Conservation (phyloP, 352 stramenopile genomes). For the Globisporangium heterothallicum region DNA sequence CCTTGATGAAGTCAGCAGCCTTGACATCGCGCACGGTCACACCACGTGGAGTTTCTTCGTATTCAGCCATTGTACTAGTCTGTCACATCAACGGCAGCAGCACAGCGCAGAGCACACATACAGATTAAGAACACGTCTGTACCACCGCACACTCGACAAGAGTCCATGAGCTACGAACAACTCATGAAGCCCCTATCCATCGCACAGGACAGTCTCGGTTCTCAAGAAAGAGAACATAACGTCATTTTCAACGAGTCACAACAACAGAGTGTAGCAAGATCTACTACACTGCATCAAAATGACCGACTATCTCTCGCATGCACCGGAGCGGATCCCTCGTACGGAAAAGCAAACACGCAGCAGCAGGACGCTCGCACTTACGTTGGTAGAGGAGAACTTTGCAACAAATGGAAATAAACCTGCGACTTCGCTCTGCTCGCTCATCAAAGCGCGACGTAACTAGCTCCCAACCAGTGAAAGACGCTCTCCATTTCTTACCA, state of each 20-base stretch:
- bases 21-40: slow-evolving; percentile 97
- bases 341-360: slow-evolving; percentile 12
- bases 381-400: slow-evolving; percentile 84
- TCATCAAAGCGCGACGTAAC: slow-evolving; percentile 4
- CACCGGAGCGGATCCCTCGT: too few relatives aligned
- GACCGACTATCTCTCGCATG: neutral
- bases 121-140: slow-evolving; percentile 90
- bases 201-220: slow-evolving; percentile 89
- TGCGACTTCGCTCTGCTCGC: neutral
- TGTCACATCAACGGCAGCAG: slow-evolving; percentile 12
- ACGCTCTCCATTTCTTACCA: slow-evolving; percentile 11
- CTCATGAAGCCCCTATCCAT: slow-evolving; percentile 27
- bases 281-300: neutral
- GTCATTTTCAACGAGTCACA: slow-evolving; percentile 35
- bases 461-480: slow-evolving; percentile 47
- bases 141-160: slow-evolving; percentile 64
- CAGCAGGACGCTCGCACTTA: slow-evolving; percentile 40
- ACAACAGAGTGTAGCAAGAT: slow-evolving; percentile 15
- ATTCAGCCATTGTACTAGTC: slow-evolving; percentile 87
- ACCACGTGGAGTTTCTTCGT: slow-evolving; percentile 75
- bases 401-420: slow-evolving; percentile 63
- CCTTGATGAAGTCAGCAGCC: slow-evolving; percentile 96
- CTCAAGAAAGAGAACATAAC: slow-evolving; percentile 72
- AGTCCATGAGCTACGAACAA: slow-evolving; percentile 12
- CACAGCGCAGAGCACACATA: slow-evolving; percentile 15